Conservation (phyloP, 345 rosid genomes). For the Adansonia digitata region DNA sequence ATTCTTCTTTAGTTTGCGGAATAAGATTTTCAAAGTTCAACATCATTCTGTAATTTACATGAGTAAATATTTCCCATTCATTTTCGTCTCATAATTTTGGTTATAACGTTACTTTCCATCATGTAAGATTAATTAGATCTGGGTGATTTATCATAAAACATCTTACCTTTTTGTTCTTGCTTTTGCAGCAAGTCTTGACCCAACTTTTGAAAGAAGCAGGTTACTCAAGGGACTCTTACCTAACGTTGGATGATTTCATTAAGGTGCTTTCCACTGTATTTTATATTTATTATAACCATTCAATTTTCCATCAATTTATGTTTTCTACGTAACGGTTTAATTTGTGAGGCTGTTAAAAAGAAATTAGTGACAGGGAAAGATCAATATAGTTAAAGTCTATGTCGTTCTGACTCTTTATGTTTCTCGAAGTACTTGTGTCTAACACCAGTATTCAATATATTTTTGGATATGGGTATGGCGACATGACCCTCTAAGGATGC, state of each 20-base stretch:
- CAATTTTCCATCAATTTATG: neutral
- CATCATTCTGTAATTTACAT: neutral
- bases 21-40: neutral
- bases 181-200: slow-evolving; percentile 50
- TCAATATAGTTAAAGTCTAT: neutral
- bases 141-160: neutral
- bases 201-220: slow-evolving; percentile 57
- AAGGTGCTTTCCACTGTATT: slow-evolving; percentile 32
- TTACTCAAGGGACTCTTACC: slow-evolving; percentile 49
- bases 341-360: neutral
- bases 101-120: neutral
- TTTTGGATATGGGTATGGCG: too few relatives aligned
- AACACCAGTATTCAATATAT: too few relatives aligned
- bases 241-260: slow-evolving; percentile 47
- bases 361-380: neutral
- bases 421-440: too few relatives aligned
- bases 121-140: neutral
- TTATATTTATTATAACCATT: neutral
- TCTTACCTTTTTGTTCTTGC: neutral
- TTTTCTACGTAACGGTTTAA: neutral
- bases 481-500: too few relatives aligned
- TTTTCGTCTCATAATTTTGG: neutral
- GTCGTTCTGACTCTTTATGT: too few relatives aligned
- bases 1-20: neutral
- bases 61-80: neutral